Evolutionary conservation across 2,329 filamentous ascomycete genomes (phyloP).

Genomic region (Botrytis pseudocinerea): DNA sequence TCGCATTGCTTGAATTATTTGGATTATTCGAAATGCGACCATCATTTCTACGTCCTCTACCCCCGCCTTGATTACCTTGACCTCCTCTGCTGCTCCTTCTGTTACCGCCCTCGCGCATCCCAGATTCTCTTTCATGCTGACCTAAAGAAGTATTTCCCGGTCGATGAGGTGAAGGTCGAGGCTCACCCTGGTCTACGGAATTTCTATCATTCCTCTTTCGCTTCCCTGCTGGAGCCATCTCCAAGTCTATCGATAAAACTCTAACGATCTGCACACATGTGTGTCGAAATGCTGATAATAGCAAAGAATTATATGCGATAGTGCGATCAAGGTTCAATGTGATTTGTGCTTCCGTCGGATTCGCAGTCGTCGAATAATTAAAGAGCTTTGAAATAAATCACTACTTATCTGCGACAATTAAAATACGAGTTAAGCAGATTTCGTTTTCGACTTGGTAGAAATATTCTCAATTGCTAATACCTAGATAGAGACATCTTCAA

Average conservation of each 20-base stretch:
- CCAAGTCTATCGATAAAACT: constrained; percentile 29
- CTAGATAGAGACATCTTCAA: background rate
- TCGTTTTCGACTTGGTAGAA: background rate
- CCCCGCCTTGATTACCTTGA: constrained; percentile 36
- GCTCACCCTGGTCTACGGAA: constrained; percentile 46
- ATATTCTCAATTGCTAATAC: constrained; percentile 6
- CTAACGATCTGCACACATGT: constrained; percentile 37
- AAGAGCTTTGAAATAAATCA: background rate
- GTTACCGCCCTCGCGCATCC: constrained; percentile 48
- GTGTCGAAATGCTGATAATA: constrained; percentile 14
- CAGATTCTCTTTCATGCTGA: constrained; percentile 59
- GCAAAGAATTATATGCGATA: background rate
- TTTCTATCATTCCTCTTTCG: constrained; percentile 42
- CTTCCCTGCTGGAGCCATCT: constrained; percentile 39
- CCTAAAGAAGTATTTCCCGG: constrained; percentile 56
- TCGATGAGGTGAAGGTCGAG: constrained; percentile 62
- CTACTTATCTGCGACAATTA: background rate
- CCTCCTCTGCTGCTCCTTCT: constrained; percentile 51
- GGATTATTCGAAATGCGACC: constrained; percentile 30
- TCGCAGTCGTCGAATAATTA: background rate
- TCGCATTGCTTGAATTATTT: constrained; percentile 28
- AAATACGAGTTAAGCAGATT: background rate
- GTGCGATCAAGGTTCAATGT: background rate
- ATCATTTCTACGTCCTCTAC: constrained; percentile 38
- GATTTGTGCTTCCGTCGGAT: background rate